phyloP scores from a whole-genome alignment of 2,329 filamentous ascomycete species.

The Aspergillus clavatus region DNA sequence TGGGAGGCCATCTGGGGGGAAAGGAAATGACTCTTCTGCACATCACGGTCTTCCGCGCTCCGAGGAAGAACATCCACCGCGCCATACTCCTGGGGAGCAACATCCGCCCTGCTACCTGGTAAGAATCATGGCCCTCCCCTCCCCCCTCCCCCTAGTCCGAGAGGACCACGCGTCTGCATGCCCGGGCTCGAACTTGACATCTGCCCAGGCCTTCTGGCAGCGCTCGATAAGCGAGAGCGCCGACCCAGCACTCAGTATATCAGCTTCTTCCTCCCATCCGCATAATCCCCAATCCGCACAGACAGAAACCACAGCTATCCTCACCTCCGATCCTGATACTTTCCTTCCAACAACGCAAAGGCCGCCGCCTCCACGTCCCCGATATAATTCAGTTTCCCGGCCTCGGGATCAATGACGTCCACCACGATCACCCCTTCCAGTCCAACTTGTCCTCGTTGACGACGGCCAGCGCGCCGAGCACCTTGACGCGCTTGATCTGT shows the following conservation, averaged over 20 bases:
- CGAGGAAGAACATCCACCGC: neutral
- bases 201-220: neutral
- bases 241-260: neutral
- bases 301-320: too few species aligned
- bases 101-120: neutral
- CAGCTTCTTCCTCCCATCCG: neutral
- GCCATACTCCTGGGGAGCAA: neutral
- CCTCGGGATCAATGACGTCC: constrained; percentile 78
- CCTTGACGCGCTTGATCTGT: constrained; percentile 93
- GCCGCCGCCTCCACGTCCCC: constrained; percentile 91
- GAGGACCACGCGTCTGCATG: neutral
- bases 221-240: neutral
- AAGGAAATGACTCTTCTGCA: neutral
- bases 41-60: neutral
- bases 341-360: constrained; percentile 73
- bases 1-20: neutral
- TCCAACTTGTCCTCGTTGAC: constrained; percentile 94
- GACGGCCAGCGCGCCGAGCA: constrained; percentile 88
- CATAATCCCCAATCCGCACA: neutral
- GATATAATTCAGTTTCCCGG: constrained; percentile 82
- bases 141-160: neutral
- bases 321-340: neutral
- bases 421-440: constrained; percentile 98
- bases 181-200: neutral
- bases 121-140: too few species aligned